phyloP scores from a whole-genome alignment of 768 basidiomycete genomes.

The Pholiota microspora region DNA sequence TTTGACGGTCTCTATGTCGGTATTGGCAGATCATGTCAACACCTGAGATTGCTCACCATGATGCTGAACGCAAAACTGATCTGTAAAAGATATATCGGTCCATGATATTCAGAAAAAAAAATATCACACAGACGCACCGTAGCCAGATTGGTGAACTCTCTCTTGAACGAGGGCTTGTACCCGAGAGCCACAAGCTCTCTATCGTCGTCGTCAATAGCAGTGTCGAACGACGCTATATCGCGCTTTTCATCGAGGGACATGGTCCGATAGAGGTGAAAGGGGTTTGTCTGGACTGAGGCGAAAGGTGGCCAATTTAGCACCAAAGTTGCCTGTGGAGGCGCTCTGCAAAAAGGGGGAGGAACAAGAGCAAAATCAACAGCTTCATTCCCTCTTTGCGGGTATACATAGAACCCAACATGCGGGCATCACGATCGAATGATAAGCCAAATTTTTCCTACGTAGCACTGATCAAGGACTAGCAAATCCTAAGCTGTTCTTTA shows the following conservation, averaged over 20 bases:
- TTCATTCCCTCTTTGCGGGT: slow-evolving; percentile 9
- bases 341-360: background rate
- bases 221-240: slow-evolving; percentile 14
- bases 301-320: background rate
- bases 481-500: too few relatives aligned
- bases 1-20: background rate
- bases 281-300: too few relatives aligned
- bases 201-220: slow-evolving; percentile 53
- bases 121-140: slow-evolving; percentile 43
- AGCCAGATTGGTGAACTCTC: slow-evolving; percentile 84
- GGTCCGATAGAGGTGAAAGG: slow-evolving; percentile 4
- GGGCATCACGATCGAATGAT: slow-evolving; percentile 11
- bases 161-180: slow-evolving; percentile 77
- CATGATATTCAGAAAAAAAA: background rate
- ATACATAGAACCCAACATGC: slow-evolving; percentile 14
- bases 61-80: slow-evolving; percentile 79
- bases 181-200: slow-evolving; percentile 63
- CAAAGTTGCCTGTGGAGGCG: background rate
- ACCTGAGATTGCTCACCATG: slow-evolving; percentile 42
- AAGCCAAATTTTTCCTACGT: background rate
- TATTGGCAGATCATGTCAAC: slow-evolving; percentile 8
- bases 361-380: background rate
- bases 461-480: too few relatives aligned
- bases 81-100: slow-evolving; percentile 27
- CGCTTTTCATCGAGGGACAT: slow-evolving; percentile 18